Base-by-base conservation (phyloP, 192 early-diverging fungal genomes). In the Diversispora epigaea region DNA sequence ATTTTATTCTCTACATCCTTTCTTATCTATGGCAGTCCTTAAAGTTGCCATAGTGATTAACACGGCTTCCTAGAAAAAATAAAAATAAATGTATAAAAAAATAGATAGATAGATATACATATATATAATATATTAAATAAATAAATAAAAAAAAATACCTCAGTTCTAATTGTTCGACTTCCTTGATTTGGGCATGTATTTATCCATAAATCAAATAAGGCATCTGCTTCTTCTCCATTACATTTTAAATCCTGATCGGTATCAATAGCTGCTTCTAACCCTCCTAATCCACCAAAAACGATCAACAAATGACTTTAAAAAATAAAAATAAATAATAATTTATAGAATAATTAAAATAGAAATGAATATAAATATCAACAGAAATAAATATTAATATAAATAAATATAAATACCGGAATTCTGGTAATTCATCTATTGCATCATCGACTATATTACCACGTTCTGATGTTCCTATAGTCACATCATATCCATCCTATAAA, bases 271-370 rank as follows among this genome's bases (percentile, higher is more conserved):
- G 84, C 80, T 57, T 92, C 87, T 21, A 90, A 74, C 10, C 90
- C 91, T n/a, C 80, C 85, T 12, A 88, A 81, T 11, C 89, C 91
- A 52, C 91, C 91, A 84, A 92, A 90, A 21, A 88, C 85, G 39
- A 92, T 75, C 54, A 92, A 68, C 12, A 90, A 62, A 76, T 91
- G 90, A 21, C 82, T 80, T 76, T 77, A 79, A 39, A 77, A 66
- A 40, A 68, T 64, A 49, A 73, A 68, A 73, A 2, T 63, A 63
- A 3, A 55, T 58, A 15, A 49, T 32, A 47, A 6, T 45, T 15
- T 12, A 32, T 39, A 7, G 12, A 45, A 49, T 45, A 63, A 14
- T 49, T 3, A 32, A 17, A 25, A 73, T 17, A 50, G 10, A 11
- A 40, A 73, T 58, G 19, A 39, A 41, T 17, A 17, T 63, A 10